These are phyloP conservation scores for Alternaria consortialis DNA, from an alignment of 2,329 filamentous ascomycete species.

Conservation along the genomic window DNA sequence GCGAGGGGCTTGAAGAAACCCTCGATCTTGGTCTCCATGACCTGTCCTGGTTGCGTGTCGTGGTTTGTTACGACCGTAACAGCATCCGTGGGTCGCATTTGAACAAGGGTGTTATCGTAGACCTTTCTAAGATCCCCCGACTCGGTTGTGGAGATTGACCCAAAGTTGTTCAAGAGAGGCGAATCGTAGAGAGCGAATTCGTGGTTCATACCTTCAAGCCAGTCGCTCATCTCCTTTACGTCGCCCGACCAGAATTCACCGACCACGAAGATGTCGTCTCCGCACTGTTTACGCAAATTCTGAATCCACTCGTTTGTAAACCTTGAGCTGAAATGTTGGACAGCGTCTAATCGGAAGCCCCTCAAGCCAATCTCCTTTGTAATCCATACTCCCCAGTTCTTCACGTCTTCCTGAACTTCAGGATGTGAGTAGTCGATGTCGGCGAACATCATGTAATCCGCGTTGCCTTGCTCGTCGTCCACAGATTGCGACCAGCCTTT, in stretches of 20 bases:
- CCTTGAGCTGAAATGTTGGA: slow-evolving; percentile 74
- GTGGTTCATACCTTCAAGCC: slow-evolving; percentile 65
- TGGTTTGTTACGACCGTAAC: slow-evolving; percentile 78
- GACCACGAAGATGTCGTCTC: slow-evolving; percentile 67
- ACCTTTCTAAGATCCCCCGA: slow-evolving; percentile 70
- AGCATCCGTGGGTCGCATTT: slow-evolving; percentile 62
- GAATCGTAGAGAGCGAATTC: slow-evolving; percentile 71
- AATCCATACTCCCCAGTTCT: slow-evolving; percentile 74
- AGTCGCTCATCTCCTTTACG: slow-evolving; percentile 63
- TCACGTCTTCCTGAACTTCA: slow-evolving; percentile 71
- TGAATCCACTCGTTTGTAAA: slow-evolving; percentile 73
- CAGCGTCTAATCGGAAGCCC: slow-evolving; percentile 75
- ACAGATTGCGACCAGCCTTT: slow-evolving; percentile 72
- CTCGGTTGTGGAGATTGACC: slow-evolving; percentile 64
- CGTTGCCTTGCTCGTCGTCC: slow-evolving; percentile 71
- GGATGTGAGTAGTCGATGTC: slow-evolving; percentile 69
- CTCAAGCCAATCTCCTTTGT: slow-evolving; percentile 66
- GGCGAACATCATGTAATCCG: slow-evolving; percentile 76
- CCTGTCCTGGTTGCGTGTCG: slow-evolving; percentile 73
- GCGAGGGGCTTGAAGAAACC: slow-evolving; percentile 75
- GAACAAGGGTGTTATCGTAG: slow-evolving; percentile 68
- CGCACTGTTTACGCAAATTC: slow-evolving; percentile 60
- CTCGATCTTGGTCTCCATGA: slow-evolving; percentile 69
- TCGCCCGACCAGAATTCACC: slow-evolving; percentile 75
- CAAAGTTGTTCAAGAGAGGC: slow-evolving; percentile 74